These are phyloP conservation scores for Wallacemonas sp. DNA, from an alignment of 208 protist species.

Conservation along the genomic window DNA sequence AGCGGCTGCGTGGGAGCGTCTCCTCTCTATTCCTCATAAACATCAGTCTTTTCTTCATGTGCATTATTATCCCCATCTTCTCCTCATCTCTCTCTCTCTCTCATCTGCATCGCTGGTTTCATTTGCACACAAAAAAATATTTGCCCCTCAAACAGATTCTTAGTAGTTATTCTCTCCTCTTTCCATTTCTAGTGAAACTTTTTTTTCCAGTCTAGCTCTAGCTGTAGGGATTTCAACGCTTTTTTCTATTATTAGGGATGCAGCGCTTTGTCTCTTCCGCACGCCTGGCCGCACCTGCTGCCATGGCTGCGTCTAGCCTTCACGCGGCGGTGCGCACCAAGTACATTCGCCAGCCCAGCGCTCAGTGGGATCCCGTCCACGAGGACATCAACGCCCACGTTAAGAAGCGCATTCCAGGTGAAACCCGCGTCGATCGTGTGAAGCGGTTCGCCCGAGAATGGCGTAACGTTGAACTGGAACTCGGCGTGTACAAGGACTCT, in stretches of 20 bases:
- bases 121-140: too few species aligned
- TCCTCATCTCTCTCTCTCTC: constrained; percentile 1
- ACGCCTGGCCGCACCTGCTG: constrained; percentile 9
- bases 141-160: too few species aligned
- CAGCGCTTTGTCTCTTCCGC: constrained; percentile 1
- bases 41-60: neutral
- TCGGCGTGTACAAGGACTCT: constrained; percentile 87
- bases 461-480: constrained; percentile 90
- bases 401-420: constrained; percentile 89
- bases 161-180: too few species aligned
- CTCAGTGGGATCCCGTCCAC: constrained; percentile 86
- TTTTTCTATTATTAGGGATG: neutral
- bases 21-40: too few species aligned
- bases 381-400: constrained; percentile 92
- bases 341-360: constrained; percentile 79
- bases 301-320: constrained; percentile 14
- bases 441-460: constrained; percentile 88
- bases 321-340: constrained; percentile 49
- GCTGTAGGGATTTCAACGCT: too few species aligned
- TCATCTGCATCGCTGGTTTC: too few species aligned
- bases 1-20: too few species aligned
- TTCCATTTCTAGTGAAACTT: too few species aligned
- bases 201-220: too few species aligned
- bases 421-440: constrained; percentile 86
- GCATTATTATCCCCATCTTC: neutral